Conservation (phyloP, 2,329 filamentous ascomycete species). For the Chalaropsis thielavioides region DNA sequence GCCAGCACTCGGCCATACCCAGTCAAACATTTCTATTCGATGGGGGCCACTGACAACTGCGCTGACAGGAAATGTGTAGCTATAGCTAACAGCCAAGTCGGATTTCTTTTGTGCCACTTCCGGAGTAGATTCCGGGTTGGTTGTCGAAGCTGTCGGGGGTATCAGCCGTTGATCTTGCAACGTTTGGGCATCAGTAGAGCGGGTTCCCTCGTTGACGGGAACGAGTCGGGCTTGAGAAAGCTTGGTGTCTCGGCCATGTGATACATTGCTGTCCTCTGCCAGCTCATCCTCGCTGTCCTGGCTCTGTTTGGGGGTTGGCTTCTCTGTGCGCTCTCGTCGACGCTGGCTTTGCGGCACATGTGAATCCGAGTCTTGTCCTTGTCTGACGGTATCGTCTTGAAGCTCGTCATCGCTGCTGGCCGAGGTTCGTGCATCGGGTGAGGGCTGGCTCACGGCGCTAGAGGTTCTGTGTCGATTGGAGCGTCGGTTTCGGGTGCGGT, state of each 20-base stretch:
- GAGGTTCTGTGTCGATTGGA: background rate
- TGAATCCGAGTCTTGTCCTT: background rate
- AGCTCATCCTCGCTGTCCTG: constrained; percentile 12
- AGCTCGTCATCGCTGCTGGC: constrained; percentile 11
- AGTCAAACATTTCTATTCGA: constrained; percentile 10
- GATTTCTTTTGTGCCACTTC: background rate
- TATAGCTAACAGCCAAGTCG: background rate
- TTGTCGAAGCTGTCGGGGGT: background rate
- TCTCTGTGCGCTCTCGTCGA: background rate
- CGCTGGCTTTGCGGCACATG: background rate
- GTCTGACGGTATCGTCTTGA: background rate
- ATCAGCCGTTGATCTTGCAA: background rate
- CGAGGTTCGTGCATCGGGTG: background rate
- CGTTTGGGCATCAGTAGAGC: background rate
- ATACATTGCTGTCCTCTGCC: background rate
- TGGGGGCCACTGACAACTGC: constrained; percentile 11
- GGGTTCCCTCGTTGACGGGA: background rate
- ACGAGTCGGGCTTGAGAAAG: background rate
- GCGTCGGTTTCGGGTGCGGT: constrained; percentile 1
- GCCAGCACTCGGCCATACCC: constrained; percentile 1
- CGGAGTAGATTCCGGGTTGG: background rate
- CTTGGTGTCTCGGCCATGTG: background rate
- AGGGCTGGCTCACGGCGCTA: background rate
- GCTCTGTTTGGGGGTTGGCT: background rate
- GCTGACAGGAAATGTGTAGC: background rate